Conservation (phyloP, 768 basidiomycete species). For the Pleurotus salmoneostramineus region DNA sequence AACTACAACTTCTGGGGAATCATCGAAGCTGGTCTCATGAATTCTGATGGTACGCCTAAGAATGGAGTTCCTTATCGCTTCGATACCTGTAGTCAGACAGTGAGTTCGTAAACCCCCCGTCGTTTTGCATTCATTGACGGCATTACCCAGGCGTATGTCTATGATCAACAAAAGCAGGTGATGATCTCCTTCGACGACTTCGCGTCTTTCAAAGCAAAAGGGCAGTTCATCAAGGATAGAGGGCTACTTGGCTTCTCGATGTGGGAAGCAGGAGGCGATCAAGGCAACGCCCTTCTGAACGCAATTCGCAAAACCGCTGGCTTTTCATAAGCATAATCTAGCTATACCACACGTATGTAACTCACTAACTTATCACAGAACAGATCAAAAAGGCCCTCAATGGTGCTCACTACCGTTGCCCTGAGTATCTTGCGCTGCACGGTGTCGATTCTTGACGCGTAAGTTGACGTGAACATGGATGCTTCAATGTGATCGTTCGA, state of each 20-base stretch:
- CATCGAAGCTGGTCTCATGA: constrained; percentile 52
- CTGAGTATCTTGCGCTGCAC: too few relatives aligned
- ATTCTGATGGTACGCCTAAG: constrained; percentile 37
- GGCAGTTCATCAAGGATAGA: constrained; percentile 48
- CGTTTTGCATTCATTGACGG: neutral
- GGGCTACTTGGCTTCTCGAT: constrained; percentile 60
- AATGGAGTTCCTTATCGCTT: constrained; percentile 50
- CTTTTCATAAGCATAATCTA: constrained; percentile 11
- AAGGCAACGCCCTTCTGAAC: constrained; percentile 50
- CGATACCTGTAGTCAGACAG: constrained; percentile 73
- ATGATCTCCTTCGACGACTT: constrained; percentile 71
- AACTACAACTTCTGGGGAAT: constrained; percentile 61
- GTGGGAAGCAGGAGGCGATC: constrained; percentile 66
- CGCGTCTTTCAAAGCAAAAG: constrained; percentile 59
- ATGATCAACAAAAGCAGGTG: constrained; percentile 44
- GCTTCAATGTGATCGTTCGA: too few relatives aligned
- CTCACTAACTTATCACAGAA: too few relatives aligned
- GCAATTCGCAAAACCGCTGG: constrained; percentile 43
- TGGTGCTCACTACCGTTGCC: too few relatives aligned
- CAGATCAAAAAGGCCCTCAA: too few relatives aligned
- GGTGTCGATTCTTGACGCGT: too few relatives aligned
- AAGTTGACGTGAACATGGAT: too few relatives aligned
- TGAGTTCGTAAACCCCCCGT: constrained; percentile 27
- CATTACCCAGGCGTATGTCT: constrained; percentile 56
- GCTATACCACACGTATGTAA: too few relatives aligned